A percentile compares a stretch with the other conserved stretches of the same genome.
Evolutionary conservation across 345 rosid species (phyloP).

Genomic region (Sisymbrium irio): DNA sequence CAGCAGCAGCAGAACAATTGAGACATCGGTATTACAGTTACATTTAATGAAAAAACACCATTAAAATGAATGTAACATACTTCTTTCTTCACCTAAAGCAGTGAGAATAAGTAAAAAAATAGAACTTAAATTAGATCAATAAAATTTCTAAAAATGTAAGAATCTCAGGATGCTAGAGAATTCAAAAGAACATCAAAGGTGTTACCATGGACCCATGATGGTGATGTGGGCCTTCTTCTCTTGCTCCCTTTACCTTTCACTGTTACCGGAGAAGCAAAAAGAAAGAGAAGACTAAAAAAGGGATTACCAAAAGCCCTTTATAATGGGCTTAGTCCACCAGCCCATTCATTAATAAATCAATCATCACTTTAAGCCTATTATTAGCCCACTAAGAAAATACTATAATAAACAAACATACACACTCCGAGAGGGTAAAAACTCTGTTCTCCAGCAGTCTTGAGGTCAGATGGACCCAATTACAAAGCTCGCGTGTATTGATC

Average conservation of each 20-base stretch:
- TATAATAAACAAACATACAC: neutral
- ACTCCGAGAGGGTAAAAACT: too few relatives aligned
- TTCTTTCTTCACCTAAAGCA: conserved; percentile 59
- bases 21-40: neutral
- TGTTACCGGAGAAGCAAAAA: neutral
- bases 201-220: conserved; percentile 8
- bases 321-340: neutral
- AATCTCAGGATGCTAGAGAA: neutral
- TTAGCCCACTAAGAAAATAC: neutral
- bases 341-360: neutral
- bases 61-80: neutral
- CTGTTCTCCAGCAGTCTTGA: too few relatives aligned
- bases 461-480: too few relatives aligned
- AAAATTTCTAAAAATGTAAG: too few relatives aligned
- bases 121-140: neutral
- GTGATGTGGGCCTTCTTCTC: neutral
- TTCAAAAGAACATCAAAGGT: neutral
- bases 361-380: neutral
- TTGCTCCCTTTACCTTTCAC: neutral
- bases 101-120: neutral
- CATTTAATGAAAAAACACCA: conserved; percentile 3
- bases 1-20: neutral
- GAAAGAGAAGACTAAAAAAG: neutral
- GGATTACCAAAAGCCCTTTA: neutral
- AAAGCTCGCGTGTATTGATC: neutral